Percentiles rank a stretch among this genome's conserved stretches.
Conservation (phyloP, 176 grass and related monocot species). For the Bromus sterilis region DNA sequence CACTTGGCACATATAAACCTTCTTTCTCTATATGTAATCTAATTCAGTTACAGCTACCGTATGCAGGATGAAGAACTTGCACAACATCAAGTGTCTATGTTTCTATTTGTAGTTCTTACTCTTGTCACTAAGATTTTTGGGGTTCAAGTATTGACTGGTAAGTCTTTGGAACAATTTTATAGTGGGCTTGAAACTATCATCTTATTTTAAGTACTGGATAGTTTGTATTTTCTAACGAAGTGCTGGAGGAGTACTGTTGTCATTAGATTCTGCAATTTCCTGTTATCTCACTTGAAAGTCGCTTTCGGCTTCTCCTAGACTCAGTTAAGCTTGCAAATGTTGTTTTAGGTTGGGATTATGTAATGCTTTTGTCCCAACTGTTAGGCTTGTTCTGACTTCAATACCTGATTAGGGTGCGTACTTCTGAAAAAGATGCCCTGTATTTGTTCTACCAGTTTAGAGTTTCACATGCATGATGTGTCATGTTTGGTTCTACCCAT, state of each 20-base stretch:
- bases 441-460: not conserved
- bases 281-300: not conserved
- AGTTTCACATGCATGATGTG: not conserved
- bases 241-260: not conserved
- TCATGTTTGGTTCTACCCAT: not conserved
- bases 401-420: not conserved
- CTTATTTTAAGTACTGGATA: not conserved
- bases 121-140: slow-evolving; percentile 81
- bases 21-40: not conserved
- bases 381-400: not conserved
- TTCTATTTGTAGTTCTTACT: slow-evolving; percentile 76
- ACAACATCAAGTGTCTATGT: slow-evolving; percentile 87
- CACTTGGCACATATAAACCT: not conserved
- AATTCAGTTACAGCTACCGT: slow-evolving; percentile 12
- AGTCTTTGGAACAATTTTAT: not conserved
- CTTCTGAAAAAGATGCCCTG: not conserved
- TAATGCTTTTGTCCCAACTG: not conserved
- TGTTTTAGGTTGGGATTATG: not conserved
- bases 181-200: not conserved
- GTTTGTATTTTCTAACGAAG: not conserved
- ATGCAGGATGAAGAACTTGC: slow-evolving; percentile 68
- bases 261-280: not conserved
- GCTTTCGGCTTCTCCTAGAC: not conserved
- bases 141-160: slow-evolving; percentile 69
- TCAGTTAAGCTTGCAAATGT: not conserved